Evolutionary conservation across 306 rosid genomes (phyloP).

Genomic region (Mucuna pruriens): DNA sequence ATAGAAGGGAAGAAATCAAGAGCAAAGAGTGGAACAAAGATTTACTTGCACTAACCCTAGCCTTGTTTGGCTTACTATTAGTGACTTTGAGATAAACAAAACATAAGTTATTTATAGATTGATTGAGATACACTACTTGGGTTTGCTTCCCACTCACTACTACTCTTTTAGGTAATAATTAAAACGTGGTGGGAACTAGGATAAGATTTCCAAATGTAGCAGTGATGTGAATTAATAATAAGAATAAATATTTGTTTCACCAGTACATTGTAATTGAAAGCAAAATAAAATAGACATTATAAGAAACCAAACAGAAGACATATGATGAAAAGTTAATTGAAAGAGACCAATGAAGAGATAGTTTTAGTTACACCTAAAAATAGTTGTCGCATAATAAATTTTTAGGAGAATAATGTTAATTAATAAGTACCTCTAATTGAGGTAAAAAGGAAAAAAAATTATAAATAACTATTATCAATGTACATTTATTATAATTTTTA

Average conservation of each 20-base stretch:
- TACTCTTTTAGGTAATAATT: neutral
- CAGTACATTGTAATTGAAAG: neutral
- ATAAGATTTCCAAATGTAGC: no score
- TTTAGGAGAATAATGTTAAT: no score
- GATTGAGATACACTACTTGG: no score
- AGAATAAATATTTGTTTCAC: neutral
- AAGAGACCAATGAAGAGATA: neutral
- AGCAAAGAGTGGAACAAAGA: neutral
- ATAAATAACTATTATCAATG: no score
- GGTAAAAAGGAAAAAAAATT: no score
- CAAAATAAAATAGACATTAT: neutral
- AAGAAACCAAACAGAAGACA: neutral
- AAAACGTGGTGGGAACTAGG: neutral
- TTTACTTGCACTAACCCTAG: neutral
- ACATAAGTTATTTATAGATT: neutral
- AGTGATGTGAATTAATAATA: neutral
- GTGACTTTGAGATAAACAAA: neutral
- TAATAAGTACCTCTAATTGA: no score
- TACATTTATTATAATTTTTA: no score
- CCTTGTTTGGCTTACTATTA: neutral
- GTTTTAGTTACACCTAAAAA: neutral
- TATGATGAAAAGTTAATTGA: neutral
- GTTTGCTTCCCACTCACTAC: neutral
- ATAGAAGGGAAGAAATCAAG: neutral
- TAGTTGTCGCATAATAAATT: no score